phyloP scores from a whole-genome alignment of 495 filamentous ascomycete species.

The Friedmanniomyces simplex region DNA sequence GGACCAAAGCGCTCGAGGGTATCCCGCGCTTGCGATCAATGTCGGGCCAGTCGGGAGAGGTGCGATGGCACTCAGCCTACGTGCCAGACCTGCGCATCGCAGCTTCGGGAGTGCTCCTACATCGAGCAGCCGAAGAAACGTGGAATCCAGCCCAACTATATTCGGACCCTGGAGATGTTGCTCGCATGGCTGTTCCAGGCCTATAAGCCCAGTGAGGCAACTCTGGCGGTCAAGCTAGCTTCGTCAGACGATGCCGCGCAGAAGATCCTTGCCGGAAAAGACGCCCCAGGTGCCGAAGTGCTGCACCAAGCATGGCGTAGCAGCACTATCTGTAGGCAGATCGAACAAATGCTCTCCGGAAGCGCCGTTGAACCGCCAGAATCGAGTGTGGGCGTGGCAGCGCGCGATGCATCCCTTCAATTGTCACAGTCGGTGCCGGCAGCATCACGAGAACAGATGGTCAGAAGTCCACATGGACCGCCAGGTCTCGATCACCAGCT shows the following conservation, averaged over 20 bases:
- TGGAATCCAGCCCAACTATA: constrained; percentile 55
- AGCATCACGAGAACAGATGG: no score
- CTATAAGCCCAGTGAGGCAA: constrained; percentile 28
- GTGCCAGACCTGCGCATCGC: constrained; percentile 47
- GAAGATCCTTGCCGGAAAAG: constrained; percentile 18
- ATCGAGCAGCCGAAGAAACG: constrained; percentile 61
- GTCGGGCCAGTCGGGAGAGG: constrained; percentile 53
- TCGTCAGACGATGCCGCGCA: constrained; percentile 5
- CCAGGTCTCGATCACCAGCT: no score
- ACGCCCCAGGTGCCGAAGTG: constrained; percentile 20
- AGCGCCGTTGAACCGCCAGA: background rate
- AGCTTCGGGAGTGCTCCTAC: constrained; percentile 54
- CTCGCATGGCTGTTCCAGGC: constrained; percentile 35
- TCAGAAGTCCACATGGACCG: no score
- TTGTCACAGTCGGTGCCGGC: no score
- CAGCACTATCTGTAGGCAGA: constrained; percentile 22
- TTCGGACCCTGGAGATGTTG: constrained; percentile 47
- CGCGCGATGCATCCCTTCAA: no score
- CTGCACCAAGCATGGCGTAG: constrained; percentile 28
- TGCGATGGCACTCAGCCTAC: constrained; percentile 53
- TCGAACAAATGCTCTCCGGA: constrained; percentile 27
- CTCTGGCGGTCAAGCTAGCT: constrained; percentile 16
- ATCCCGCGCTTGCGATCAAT: constrained; percentile 58
- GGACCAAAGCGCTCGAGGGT: constrained; percentile 48
- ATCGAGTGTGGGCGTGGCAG: no score